Evolutionary conservation across 2,329 filamentous ascomycete species (phyloP).

Genomic region (Botrytis fabae): DNA sequence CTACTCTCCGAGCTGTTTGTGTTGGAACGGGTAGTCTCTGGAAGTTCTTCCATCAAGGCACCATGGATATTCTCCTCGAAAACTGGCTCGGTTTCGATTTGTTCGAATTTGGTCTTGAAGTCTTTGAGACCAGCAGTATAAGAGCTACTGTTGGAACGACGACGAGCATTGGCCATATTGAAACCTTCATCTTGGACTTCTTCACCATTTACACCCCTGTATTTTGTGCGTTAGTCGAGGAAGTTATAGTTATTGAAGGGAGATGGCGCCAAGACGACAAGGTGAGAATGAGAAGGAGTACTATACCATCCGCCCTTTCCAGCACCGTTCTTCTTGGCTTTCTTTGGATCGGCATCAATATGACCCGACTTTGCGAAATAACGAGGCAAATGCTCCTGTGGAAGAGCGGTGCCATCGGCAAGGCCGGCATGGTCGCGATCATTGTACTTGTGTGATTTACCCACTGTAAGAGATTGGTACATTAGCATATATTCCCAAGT

Average conservation of each 20-base stretch:
- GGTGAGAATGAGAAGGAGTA: neutral
- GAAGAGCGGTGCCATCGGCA: slow-evolving; percentile 69
- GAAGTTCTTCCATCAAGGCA: slow-evolving; percentile 42
- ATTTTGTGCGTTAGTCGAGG: slow-evolving; percentile 28
- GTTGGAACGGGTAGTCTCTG: slow-evolving; percentile 36
- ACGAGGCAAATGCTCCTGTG: slow-evolving; percentile 74
- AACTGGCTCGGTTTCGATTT: slow-evolving; percentile 83
- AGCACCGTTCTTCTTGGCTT: slow-evolving; percentile 94
- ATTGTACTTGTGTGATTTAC: slow-evolving; percentile 94
- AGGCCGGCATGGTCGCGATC: slow-evolving; percentile 82
- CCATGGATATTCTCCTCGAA: slow-evolving; percentile 87
- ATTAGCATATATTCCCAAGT: slow-evolving; percentile 28
- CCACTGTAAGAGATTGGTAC: slow-evolving; percentile 62
- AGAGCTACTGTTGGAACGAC: slow-evolving; percentile 87
- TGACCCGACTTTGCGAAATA: slow-evolving; percentile 91
- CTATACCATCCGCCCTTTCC: slow-evolving; percentile 92
- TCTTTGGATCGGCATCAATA: slow-evolving; percentile 79
- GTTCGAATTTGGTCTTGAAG: slow-evolving; percentile 97
- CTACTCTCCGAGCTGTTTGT: slow-evolving; percentile 40
- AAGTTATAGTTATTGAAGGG: slow-evolving; percentile 11
- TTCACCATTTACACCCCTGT: slow-evolving; percentile 79
- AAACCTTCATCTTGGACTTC: slow-evolving; percentile 84
- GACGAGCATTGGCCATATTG: slow-evolving; percentile 80
- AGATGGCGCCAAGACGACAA: slow-evolving; percentile 11
- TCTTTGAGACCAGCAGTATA: slow-evolving; percentile 68